phyloP scores from a whole-genome alignment of 257 asterid species.

The Primulina eburnea region DNA sequence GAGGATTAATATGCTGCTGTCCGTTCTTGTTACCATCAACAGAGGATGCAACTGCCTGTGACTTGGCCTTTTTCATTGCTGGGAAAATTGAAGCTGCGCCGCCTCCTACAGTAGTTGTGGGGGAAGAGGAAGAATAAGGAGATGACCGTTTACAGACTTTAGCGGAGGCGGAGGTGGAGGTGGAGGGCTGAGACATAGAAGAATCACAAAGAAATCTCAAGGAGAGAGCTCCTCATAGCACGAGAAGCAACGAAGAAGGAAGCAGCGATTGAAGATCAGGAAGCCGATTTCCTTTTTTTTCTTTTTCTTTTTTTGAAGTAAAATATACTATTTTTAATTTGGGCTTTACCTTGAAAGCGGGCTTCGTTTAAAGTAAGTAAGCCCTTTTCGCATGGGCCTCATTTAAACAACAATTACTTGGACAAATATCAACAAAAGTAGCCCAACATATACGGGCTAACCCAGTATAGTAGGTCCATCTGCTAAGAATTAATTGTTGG shows the following conservation, averaged over 20 bases:
- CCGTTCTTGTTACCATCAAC: slow-evolving; percentile 32
- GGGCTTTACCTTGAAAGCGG: background rate
- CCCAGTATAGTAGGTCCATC: too few relatives aligned
- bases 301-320: too few relatives aligned
- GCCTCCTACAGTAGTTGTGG: slow-evolving; percentile 7
- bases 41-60: slow-evolving; percentile 36
- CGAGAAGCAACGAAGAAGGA: background rate
- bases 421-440: too few relatives aligned
- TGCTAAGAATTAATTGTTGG: too few relatives aligned
- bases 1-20: slow-evolving; percentile 26
- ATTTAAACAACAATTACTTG: background rate
- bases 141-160: slow-evolving; percentile 28
- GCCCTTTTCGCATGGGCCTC: background rate
- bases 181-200: slow-evolving; percentile 39
- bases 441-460: too few relatives aligned
- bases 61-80: slow-evolving; percentile 45
- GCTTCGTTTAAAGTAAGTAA: background rate
- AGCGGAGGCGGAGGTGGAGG: slow-evolving; percentile 25
- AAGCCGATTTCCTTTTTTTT: background rate
- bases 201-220: background rate
- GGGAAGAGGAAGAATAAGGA: slow-evolving; percentile 16
- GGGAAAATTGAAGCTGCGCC: slow-evolving; percentile 14
- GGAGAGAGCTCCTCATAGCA: background rate
- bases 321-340: too few relatives aligned
- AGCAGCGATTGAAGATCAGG: background rate